Conservation (phyloP, 1,284 basidiomycete species). For the Cerrena zonata region DNA sequence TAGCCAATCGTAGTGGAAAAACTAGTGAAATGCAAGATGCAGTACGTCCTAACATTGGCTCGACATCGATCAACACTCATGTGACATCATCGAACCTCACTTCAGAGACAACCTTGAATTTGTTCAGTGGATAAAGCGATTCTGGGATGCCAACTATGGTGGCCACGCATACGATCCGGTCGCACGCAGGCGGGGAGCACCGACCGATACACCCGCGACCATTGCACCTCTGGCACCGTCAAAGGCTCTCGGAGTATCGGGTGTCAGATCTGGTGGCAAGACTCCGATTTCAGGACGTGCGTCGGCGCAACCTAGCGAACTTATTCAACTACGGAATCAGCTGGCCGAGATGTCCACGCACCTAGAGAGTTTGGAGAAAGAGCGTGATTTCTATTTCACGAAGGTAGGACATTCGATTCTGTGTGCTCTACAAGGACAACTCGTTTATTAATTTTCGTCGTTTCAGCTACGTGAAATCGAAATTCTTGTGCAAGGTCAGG, state of each 20-base stretch:
- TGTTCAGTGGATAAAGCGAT: conserved; percentile 93
- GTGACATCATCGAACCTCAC: neutral
- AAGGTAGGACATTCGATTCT: conserved; percentile 55
- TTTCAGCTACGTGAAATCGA: conserved; percentile 88
- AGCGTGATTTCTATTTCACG: conserved; percentile 96
- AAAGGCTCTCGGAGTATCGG: conserved; percentile 30
- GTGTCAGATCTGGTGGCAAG: conserved; percentile 49
- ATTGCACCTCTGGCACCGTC: conserved; percentile 54
- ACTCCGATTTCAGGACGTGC: conserved; percentile 67
- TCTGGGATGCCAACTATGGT: conserved; percentile 89
- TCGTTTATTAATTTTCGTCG: conserved; percentile 3
- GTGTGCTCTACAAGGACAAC: neutral
- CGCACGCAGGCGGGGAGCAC: conserved; percentile 71
- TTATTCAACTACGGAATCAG: conserved; percentile 65
- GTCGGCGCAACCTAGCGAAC: conserved; percentile 54
- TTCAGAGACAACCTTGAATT: conserved; percentile 95
- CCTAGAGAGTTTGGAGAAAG: conserved; percentile 87
- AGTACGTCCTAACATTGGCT: conserved; percentile 49
- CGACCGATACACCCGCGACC: conserved; percentile 71
- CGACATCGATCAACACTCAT: neutral
- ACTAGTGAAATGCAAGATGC: conserved; percentile 98
- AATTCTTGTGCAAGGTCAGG: conserved; percentile 77
- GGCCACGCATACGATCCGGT: conserved; percentile 88
- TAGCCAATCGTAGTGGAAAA: conserved; percentile 92
- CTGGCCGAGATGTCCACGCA: conserved; percentile 79